Evolutionary conservation across 2,329 filamentous ascomycete species (phyloP).

Genomic region (Rhynchosporium graminicola): DNA sequence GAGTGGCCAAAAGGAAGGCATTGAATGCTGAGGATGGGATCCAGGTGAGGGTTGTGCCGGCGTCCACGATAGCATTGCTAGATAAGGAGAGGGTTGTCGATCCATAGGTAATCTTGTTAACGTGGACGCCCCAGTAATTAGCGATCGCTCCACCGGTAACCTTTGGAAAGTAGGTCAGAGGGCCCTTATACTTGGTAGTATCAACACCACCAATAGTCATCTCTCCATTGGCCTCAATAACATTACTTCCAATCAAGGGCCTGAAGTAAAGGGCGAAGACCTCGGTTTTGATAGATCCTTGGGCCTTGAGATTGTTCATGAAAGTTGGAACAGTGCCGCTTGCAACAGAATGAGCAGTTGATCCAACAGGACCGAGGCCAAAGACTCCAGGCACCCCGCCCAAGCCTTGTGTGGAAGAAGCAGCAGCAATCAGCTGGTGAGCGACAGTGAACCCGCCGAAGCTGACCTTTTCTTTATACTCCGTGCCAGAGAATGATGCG

Average conservation of each 20-base stretch:
- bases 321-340: constrained; percentile 37
- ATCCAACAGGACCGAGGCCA: constrained; percentile 36
- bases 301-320: constrained; percentile 36
- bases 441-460: constrained; percentile 38
- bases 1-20: constrained; percentile 37
- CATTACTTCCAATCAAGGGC: constrained; percentile 36
- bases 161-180: constrained; percentile 62
- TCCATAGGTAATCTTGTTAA: constrained; percentile 62
- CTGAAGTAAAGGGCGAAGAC: constrained; percentile 39
- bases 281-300: constrained; percentile 37
- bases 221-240: constrained; percentile 62
- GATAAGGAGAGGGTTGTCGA: constrained; percentile 46
- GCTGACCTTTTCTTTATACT: constrained; percentile 39
- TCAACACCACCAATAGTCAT: constrained; percentile 74
- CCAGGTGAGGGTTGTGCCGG: constrained; percentile 77
- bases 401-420: constrained; percentile 22
- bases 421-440: constrained; percentile 27
- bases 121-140: constrained; percentile 69
- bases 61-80: constrained; percentile 73
- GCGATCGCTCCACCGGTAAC: constrained; percentile 48
- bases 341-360: constrained; percentile 36
- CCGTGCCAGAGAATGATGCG: constrained; percentile 35
- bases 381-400: constrained; percentile 27
- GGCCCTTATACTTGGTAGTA: constrained; percentile 62
- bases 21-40: constrained; percentile 52